phyloP scores from a whole-genome alignment of 1,284 basidiomycete species.

The Bondarzewia mesenterica region DNA sequence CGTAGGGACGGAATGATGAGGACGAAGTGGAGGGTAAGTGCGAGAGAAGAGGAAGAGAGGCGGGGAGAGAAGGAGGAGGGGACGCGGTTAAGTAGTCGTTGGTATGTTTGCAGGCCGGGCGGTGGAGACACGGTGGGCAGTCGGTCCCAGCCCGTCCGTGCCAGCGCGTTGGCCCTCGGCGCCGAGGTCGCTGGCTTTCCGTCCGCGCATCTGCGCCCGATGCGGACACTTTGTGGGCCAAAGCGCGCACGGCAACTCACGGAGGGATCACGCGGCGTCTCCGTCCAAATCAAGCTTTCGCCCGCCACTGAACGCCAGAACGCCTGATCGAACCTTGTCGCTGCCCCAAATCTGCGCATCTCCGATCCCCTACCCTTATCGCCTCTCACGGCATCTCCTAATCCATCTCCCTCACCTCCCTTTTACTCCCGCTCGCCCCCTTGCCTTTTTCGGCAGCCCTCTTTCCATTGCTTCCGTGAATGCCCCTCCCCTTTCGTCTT shows the following conservation, averaged over 20 bases:
- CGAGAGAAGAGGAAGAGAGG: slow-evolving; percentile 21
- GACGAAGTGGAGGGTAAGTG: slow-evolving; percentile 28
- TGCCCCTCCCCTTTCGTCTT: background rate
- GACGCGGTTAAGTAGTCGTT: slow-evolving; percentile 19
- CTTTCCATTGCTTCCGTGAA: background rate
- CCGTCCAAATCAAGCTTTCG: slow-evolving; percentile 6
- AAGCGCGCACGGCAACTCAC: background rate
- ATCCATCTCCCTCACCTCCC: background rate
- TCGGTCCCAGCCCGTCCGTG: slow-evolving; percentile 15
- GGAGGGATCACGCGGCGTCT: slow-evolving; percentile 3
- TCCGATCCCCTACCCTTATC: background rate
- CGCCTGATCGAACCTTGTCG: slow-evolving; percentile 14
- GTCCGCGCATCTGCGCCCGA: background rate
- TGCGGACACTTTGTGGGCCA: slow-evolving; percentile 5
- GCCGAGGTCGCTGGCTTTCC: slow-evolving; percentile 22
- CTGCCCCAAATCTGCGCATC: slow-evolving; percentile 13
- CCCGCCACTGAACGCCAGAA: slow-evolving; percentile 8
- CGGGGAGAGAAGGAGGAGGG: slow-evolving; percentile 8
- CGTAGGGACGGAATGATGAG: slow-evolving; percentile 22
- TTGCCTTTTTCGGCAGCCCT: background rate
- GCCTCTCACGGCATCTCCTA: background rate
- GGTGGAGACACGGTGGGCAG: slow-evolving; percentile 11
- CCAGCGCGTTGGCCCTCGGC: slow-evolving; percentile 25
- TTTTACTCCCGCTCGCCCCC: background rate
- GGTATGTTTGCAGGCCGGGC: slow-evolving; percentile 13